Evolutionary conservation across 164 flowering plant genomes (phyloP).

Genomic region (Dillenia suffruticosa): DNA sequence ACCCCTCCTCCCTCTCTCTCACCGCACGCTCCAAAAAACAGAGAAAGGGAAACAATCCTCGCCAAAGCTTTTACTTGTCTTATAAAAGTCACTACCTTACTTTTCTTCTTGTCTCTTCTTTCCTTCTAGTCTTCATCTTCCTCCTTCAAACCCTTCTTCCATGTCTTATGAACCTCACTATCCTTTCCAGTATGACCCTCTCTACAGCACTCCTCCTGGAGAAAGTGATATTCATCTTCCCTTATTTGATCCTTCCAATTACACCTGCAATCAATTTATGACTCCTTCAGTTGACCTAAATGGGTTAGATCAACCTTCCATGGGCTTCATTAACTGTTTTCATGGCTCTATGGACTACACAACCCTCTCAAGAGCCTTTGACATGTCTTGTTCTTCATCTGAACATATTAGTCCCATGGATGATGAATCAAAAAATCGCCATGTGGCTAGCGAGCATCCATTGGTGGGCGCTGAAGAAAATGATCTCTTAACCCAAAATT

Average conservation of each 20-base stretch:
- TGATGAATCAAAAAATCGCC: not conserved
- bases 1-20: too few relatives aligned
- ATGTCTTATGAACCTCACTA: constrained; percentile 6
- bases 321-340: constrained; percentile 33
- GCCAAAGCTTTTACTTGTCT: too few relatives aligned
- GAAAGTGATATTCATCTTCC: not conserved
- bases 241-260: constrained; percentile 3
- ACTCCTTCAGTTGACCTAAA: constrained; percentile 5
- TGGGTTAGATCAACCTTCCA: constrained; percentile 19
- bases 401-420: constrained; percentile 10
- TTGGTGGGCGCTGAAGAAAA: constrained; percentile 2
- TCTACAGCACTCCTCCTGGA: not conserved
- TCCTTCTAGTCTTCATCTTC: not conserved
- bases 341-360: constrained; percentile 28
- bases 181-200: not conserved
- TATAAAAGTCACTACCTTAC: too few relatives aligned
- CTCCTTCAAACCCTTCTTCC: not conserved
- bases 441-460: constrained; percentile 5
- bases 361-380: constrained; percentile 26
- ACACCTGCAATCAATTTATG: not conserved
- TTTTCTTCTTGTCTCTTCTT: too few relatives aligned
- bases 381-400: constrained; percentile 27
- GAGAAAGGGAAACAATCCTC: too few relatives aligned
- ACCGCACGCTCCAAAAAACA: too few relatives aligned
- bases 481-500: constrained; percentile 18